A percentile compares a stretch with the other conserved stretches of the same genome.
These are phyloP conservation scores for Teratosphaeria gauchensis DNA, from an alignment of 2,329 filamentous ascomycete species.

Conservation along the genomic window DNA sequence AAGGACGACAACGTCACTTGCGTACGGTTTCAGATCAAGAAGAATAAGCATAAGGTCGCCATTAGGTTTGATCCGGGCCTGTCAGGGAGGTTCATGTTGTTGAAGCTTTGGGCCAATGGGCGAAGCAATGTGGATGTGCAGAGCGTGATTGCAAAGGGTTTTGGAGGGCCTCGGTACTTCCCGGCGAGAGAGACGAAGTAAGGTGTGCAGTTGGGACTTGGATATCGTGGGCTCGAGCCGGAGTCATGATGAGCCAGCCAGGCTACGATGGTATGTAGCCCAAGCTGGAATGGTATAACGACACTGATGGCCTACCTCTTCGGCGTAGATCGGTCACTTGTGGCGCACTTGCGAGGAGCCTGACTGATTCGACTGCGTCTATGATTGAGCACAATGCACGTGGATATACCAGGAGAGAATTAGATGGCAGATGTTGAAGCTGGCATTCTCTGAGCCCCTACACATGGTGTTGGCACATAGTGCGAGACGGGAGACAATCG, in stretches of 20 bases:
- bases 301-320: background rate
- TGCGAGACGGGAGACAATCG: too few relatives aligned
- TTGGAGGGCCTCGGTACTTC: conserved; percentile 76
- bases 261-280: background rate
- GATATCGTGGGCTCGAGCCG: background rate
- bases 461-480: too few relatives aligned
- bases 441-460: too few relatives aligned
- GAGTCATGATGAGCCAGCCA: background rate
- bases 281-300: background rate
- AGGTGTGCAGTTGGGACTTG: background rate
- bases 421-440: too few relatives aligned
- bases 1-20: conserved; percentile 35
- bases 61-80: conserved; percentile 77
- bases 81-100: conserved; percentile 60
- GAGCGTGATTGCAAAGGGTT: conserved; percentile 73
- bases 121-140: conserved; percentile 82
- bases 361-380: too few relatives aligned
- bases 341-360: too few relatives aligned
- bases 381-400: too few relatives aligned
- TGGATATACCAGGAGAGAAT: too few relatives aligned
- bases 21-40: conserved; percentile 74
- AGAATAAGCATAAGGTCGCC: conserved; percentile 73
- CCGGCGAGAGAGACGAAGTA: conserved; percentile 9
- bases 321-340: too few relatives aligned
- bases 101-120: conserved; percentile 80